Conservation (phyloP, 73 alveolate genomes). For the Tetrahymena borealis region DNA sequence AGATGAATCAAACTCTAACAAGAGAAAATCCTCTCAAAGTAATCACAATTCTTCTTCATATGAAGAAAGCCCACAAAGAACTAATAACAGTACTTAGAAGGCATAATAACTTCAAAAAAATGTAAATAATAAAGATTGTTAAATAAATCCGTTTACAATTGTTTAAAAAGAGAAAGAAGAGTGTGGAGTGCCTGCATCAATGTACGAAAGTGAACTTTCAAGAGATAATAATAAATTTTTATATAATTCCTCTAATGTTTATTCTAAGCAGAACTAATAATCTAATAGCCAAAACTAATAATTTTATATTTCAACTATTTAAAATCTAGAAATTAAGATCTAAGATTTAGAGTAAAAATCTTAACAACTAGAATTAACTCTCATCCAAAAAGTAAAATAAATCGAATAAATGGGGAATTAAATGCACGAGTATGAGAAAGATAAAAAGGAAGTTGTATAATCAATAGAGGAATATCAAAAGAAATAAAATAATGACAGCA, state of each 20-base stretch:
- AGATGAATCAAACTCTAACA: not conserved
- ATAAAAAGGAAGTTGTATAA: not conserved
- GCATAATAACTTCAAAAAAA: too few relatives aligned
- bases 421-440: not conserved
- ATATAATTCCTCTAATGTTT: too few relatives aligned
- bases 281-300: not conserved
- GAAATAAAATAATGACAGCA: not conserved
- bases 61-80: not conserved
- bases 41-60: not conserved
- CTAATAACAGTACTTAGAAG: too few relatives aligned
- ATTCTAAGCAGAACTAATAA: not conserved
- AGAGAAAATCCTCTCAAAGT: not conserved
- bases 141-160: too few relatives aligned
- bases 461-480: not conserved
- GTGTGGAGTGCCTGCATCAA: too few relatives aligned
- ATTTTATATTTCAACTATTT: too few relatives aligned
- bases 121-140: too few relatives aligned
- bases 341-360: not conserved
- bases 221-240: too few relatives aligned
- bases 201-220: too few relatives aligned
- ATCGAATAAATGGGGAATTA: not conserved
- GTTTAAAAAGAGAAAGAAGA: too few relatives aligned
- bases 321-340: not conserved
- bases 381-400: not conserved
- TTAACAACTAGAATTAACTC: not conserved